Percentiles rank a stretch among this genome's conserved stretches.
Evolutionary conservation across 495 filamentous ascomycete species (phyloP).

Genomic region (Entonaema liquescens): DNA sequence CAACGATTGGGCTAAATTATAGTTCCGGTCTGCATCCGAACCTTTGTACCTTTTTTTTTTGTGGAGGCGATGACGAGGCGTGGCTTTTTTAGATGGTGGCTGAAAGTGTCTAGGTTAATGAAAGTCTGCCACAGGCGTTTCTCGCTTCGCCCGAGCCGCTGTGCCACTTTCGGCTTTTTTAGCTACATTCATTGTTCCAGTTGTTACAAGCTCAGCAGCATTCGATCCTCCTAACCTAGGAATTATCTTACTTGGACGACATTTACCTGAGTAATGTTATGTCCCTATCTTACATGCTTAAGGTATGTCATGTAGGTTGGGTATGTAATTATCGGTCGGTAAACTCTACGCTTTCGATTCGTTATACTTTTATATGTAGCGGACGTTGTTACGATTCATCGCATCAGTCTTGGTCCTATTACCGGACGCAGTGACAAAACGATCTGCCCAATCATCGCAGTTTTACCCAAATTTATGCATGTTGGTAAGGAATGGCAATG

Average conservation of each 20-base stretch:
- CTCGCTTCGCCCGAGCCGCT: conserved; percentile 8
- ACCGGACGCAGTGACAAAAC: not conserved
- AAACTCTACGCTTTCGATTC: not conserved
- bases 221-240: not conserved
- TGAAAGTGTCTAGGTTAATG: conserved; percentile 30
- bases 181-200: not conserved
- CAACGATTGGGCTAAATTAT: conserved; percentile 22
- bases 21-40: conserved; percentile 31
- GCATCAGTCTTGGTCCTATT: conserved; percentile 5
- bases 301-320: not conserved
- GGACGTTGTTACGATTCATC: conserved; percentile 1
- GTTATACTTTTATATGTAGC: not conserved
- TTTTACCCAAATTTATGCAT: too few relatives aligned
- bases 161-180: not conserved
- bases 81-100: conserved; percentile 39
- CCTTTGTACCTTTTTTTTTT: conserved; percentile 18
- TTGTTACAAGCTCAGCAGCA: not conserved
- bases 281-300: too few relatives aligned
- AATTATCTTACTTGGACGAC: too few relatives aligned
- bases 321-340: not conserved
- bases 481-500: not conserved
- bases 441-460: not conserved
- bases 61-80: conserved; percentile 44
- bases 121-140: conserved; percentile 4
- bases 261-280: too few relatives aligned